Base-by-base conservation (phyloP, 1,284 basidiomycete species). In the Moesziomyces parantarcticus region DNA sequence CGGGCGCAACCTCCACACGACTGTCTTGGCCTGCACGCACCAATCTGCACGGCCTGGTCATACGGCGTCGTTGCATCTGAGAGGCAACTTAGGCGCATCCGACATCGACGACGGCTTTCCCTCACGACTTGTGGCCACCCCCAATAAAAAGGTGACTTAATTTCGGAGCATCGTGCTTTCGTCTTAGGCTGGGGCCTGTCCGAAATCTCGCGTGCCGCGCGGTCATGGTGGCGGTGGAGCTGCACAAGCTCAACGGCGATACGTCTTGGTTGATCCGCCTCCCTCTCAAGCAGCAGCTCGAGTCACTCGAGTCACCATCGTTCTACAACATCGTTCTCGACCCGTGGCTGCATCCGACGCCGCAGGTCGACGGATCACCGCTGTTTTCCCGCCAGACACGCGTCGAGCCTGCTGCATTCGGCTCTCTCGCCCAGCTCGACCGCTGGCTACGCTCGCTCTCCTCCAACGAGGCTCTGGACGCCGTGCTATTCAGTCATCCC, bases 171-270 rank as follows among this genome's bases (percentile, higher is more conserved):
- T 44, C 11, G 10, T 32, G 29, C 29, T 32, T 13, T 8, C 10
- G 5, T 3, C 8, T 13, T 9, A 32, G 29, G 29, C 29, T 32
- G 3, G 10, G 11, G 29, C 6, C 29, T 13, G 13, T 32, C 29
- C 29, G 29, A 32, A 32, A 22, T 8, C 43, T 16, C 36, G 16
- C 5, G 20, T 20, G 18, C 18, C 34, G 42, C n/a, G 11, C 29
- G 29, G 29, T 42, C 6, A 68, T 68, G 65, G 39, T 48, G 2
- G 43, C 44, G 11, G 61, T 73, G 11, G 48, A 68, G 50, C 25
- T 73, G 50, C 60, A 68, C 60, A 73, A 68, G 46, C 60, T 73
- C 52, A 73, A 73, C 39, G 70, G 65, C 36, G 70, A 73, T 44
- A 68, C 70, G 5, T 63, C 64, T 10, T 73, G 70, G 70, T 60